Base-by-base conservation (phyloP, 1,139 yeast species). In the Debaryomyces psychrophilus region DNA sequence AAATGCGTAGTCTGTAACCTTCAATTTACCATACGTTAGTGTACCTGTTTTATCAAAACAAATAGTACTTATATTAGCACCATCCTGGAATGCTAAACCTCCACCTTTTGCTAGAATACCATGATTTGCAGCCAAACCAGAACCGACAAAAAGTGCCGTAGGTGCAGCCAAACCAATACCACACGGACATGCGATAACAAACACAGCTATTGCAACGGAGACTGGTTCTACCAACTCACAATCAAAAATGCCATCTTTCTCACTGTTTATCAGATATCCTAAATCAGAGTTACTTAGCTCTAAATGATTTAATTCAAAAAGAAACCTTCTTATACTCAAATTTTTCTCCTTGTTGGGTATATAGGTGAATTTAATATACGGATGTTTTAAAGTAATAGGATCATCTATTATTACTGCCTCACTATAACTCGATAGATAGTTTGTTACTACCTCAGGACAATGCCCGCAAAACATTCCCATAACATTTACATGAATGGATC, bases 31-130 rank as follows among this genome's bases (percentile, higher is more conserved):
- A 18, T 81, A 83, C 0, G 95, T 87, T 50, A 87, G 68, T 0
- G 95, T 87, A 1, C 95, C 95, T 0, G 95, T 87, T 55, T 87
- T 87, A 64, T 87, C 95, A 62, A 87, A 87, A 56, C 92, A 87
- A 11, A 86, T 79, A 38, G 83, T 77, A 47, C 81, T 79, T 28
- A 84, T 70, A 26, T 69, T 71, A 1, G 90, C 79, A 2, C 87
- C 92, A 58, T 87, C 90, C 63, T 87, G 92, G 59, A 87, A 86
- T 1, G 93, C 90, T 44, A 82, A 83, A 38, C 95, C 95, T 9
- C 95, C 95, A 28, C 93, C 93, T 56, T 85, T 78, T 1, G 87
- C 90, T 41, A 87, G 68, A 41, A 87, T 83, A n/a, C 95, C 95
- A 59, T 82, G 54, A 47, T 69, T 72, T 9, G 79, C 78, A 29